Evolutionary conservation across 1,284 basidiomycete species (phyloP), one percentile per base, ranked within the genome.

Genomic region (Spongispora temasekensis): DNA sequence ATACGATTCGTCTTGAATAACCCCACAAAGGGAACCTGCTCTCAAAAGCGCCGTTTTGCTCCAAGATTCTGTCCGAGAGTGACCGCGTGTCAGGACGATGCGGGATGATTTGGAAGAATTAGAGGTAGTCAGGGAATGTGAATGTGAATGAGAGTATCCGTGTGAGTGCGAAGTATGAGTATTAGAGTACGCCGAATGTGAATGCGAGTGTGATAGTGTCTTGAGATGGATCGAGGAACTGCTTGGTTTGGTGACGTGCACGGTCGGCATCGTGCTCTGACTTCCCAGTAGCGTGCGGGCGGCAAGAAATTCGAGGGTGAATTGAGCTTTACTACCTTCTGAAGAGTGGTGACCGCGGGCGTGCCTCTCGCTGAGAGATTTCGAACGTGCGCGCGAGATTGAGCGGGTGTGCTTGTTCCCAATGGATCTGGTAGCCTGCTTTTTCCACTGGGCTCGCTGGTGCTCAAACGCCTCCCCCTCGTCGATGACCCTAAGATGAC

Each of bases 361-460:
- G 1, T 75, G 76, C 56, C 71, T 78, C 57, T 78, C 73, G n/a
- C 78, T 80, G 23, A 84, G 74, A 5, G 88, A 88, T 69, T 87
- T 89, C 19, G 88, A 72, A 46, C 89, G 81, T 10, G 82, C 77
- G 2, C 87, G 83, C 12, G 88, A 89, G 25, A 89, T 66, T 28
- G 78, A 84, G 32, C 89, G 82, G 8, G 83, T 80, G 12, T 79
- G 81, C 64, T 82, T 85, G 69, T 90, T 90, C 56, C 85, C 84
- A 62, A 90, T 82, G 1, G 89, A 90, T 34, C 75, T 77, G 0
- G 77, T 76, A 1, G 90, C 90, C 64, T 87, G 81, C 7, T 73
- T 68, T 67, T 87, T 83, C 90, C 90, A 92, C 61, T 79, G 75
- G 55, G 81, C 79, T 25, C 90, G 85, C 63, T 91, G 83, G 58